Base-by-base conservation (phyloP, 176 grass and related monocot species). In the Phyllostachys edulis region DNA sequence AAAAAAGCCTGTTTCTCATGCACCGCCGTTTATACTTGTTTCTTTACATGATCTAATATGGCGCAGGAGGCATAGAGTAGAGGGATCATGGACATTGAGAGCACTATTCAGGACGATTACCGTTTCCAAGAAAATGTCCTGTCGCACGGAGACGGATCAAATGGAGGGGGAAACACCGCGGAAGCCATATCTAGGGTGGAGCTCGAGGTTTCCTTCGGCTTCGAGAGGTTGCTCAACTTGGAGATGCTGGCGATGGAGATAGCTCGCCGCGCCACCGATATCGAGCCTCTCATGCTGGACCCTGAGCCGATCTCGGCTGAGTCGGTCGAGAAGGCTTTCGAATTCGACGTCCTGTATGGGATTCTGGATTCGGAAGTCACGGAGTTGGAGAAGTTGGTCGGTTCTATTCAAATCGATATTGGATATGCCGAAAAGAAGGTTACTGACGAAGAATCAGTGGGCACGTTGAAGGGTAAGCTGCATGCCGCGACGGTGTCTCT, bases 211-310 rank as follows among this genome's bases (percentile, higher is more conserved):
- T 40, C 67, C 0, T 94, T 89, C 56, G 76, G 74, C 61, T 82
- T 76, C 0, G 92, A 93, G 64, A 97, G 93, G 82, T 51, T 94
- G 9, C 38, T 94, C 15, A 97, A 97, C 69, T 57, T 97, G 41
- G 75, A 97, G 63, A 94, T 92, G 55, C 85, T 97, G 45, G 23
- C 82, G 80, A 89, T 97, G 94, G 79, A 94, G 78, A 38, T 97
- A 24, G 76, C 90, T 5, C 36, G 71, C 9, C 86, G 77, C 9
- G 68, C 83, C 2, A 70, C 36, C 18, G 88, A 87, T 51, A 83
- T 97, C 26, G 90, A 94, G 27, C 78, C 85, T 41, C 84, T 80
- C 65, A 44, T 71, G 61, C 62, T 72, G 37, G 88, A 91, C 5
- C 41, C 78, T 9, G 78, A 75, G 0, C 73, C 72, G n/a, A 37